Conservation (phyloP, 2,329 filamentous ascomycete species). For the Colletotrichum musae region DNA sequence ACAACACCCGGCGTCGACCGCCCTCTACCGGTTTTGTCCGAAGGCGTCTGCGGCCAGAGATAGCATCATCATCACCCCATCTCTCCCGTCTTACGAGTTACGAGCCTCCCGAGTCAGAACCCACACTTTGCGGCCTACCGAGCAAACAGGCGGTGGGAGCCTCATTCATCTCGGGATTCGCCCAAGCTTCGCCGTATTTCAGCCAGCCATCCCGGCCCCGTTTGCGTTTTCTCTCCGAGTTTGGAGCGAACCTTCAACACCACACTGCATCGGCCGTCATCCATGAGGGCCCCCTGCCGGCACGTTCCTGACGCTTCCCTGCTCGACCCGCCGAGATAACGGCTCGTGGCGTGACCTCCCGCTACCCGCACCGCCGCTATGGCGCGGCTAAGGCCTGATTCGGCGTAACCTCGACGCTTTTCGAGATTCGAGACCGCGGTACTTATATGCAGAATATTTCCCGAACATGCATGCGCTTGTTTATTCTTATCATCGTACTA, state of each 20-base stretch:
- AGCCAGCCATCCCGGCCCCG: not conserved
- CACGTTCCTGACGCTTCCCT: constrained; percentile 9
- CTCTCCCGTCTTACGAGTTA: constrained; percentile 27
- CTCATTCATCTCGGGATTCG: constrained; percentile 32
- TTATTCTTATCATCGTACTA: constrained; percentile 13
- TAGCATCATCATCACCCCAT: constrained; percentile 41
- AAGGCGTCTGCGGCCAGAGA: not conserved
- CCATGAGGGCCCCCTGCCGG: constrained; percentile 11
- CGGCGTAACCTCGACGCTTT: not conserved
- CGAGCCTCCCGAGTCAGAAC: constrained; percentile 34
- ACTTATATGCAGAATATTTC: constrained; percentile 19
- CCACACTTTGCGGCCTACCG: constrained; percentile 19
- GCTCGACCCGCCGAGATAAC: constrained; percentile 27
- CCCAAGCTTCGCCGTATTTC: constrained; percentile 12
- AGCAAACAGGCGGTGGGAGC: constrained; percentile 25
- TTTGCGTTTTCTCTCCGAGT: constrained; percentile 28
- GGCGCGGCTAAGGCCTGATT: constrained; percentile 15
- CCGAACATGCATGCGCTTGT: constrained; percentile 19
- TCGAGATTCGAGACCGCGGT: not conserved
- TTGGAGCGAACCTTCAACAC: constrained; percentile 26
- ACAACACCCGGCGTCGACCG: constrained; percentile 7
- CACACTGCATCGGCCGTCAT: not conserved
- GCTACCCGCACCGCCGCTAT: constrained; percentile 3
- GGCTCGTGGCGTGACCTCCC: constrained; percentile 29
- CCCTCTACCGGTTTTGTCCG: constrained; percentile 29